Percentiles rank a stretch among this genome's conserved stretches.
Conservation (phyloP, 495 filamentous ascomycete species). For the Cercophora samala region DNA sequence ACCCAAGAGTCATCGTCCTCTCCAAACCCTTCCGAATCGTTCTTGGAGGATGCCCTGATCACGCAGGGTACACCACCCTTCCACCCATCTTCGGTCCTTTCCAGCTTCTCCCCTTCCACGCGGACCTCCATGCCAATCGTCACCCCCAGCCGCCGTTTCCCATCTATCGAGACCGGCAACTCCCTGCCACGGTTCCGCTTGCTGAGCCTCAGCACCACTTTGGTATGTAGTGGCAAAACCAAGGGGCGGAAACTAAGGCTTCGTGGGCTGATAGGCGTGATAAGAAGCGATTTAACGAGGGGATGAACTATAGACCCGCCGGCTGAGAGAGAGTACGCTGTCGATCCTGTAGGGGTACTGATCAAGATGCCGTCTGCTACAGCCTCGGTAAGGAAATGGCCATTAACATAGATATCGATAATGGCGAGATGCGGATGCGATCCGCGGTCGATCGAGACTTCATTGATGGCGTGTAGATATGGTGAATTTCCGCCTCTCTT, state of each 20-base stretch:
- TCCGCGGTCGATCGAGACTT: conserved; percentile 89
- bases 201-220: conserved; percentile 77
- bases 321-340: conserved; percentile 86
- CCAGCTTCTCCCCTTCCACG: conserved; percentile 76
- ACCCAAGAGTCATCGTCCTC: conserved; percentile 92
- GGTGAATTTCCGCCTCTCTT: conserved; percentile 22
- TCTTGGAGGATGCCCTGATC: conserved; percentile 47
- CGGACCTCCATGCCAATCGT: conserved; percentile 81
- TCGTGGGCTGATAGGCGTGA: conserved; percentile 92
- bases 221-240: conserved; percentile 82
- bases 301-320: conserved; percentile 97
- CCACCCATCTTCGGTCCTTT: conserved; percentile 52
- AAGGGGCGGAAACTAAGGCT: conserved; percentile 89
- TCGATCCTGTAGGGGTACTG: conserved; percentile 88
- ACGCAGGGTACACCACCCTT: conserved; percentile 68
- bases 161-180: conserved; percentile 86
- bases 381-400: conserved; percentile 82
- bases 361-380: conserved; percentile 95
- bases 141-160: conserved; percentile 69
- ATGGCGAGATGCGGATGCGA: conserved; percentile 84
- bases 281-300: conserved; percentile 75
- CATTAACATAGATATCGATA: conserved; percentile 81
- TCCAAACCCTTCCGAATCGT: conserved; percentile 42
- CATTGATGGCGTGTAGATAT: conserved; percentile 85
- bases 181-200: conserved; percentile 79